A percentile compares a stretch with the other conserved stretches of the same genome.
These are phyloP conservation scores for Fusarium subtropicale DNA, from an alignment of 2,329 filamentous ascomycete species.

Conservation along the genomic window DNA sequence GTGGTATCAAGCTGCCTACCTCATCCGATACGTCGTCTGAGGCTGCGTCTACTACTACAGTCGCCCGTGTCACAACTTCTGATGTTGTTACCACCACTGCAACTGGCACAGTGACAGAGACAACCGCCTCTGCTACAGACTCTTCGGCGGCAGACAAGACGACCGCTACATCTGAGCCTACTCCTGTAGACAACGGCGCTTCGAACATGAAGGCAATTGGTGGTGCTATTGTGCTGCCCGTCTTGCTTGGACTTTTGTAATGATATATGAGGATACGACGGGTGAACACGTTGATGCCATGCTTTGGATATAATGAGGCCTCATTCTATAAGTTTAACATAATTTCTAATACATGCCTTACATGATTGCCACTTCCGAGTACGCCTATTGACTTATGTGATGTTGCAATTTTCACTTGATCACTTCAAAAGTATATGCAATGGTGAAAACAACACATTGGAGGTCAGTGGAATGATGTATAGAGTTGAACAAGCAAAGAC, in stretches of 20 bases:
- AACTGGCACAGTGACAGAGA: background rate
- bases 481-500: no score
- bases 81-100: background rate
- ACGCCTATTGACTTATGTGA: background rate
- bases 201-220: background rate
- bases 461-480: no score
- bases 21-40: background rate
- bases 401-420: background rate
- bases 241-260: background rate
- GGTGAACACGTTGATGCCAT: no score
- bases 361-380: no score
- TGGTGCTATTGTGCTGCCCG: background rate
- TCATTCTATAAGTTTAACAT: no score
- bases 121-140: background rate
- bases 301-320: background rate
- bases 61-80: background rate
- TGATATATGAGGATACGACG: background rate
- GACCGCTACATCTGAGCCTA: background rate
- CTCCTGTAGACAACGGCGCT: background rate
- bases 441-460: no score
- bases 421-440: background rate
- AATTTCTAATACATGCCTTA: background rate
- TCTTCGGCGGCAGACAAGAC: background rate
- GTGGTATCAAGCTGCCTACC: slow-evolving; percentile 4
- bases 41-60: background rate